Conservation (phyloP, 148 eudicot genomes). For the Silene uniflora region DNA sequence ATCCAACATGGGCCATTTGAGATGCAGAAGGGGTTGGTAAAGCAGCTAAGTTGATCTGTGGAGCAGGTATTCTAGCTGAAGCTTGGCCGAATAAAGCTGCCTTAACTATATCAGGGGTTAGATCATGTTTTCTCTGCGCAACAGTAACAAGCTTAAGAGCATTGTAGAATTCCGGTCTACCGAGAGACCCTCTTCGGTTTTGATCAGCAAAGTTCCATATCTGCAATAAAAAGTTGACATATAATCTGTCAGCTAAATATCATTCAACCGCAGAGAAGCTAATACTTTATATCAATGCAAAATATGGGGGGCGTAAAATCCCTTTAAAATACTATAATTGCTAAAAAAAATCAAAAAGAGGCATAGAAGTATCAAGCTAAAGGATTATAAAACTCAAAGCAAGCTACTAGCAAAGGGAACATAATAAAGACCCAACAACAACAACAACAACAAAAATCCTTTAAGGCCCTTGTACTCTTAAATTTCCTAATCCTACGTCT, state of each 20-base stretch:
- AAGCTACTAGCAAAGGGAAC: neutral
- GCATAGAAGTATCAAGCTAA: neutral
- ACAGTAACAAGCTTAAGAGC: slow-evolving; percentile 96
- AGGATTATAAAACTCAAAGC: neutral
- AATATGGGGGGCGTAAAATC: neutral
- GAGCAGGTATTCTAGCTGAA: slow-evolving; percentile 87
- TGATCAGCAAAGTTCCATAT: slow-evolving; percentile 93
- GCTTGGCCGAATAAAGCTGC: slow-evolving; percentile 82
- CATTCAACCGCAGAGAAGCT: neutral
- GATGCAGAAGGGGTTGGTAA: slow-evolving; percentile 31
- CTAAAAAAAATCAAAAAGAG: neutral
- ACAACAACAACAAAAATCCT: too few species aligned
- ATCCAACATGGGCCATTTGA: slow-evolving; percentile 30
- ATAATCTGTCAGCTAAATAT: slow-evolving; percentile 5
- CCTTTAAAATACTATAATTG: neutral
- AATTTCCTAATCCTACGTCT: neutral
- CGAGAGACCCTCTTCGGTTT: slow-evolving; percentile 68
- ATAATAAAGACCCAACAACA: too few species aligned
- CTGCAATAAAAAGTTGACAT: slow-evolving; percentile 33
- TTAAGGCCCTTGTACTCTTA: neutral
- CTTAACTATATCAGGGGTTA: slow-evolving; percentile 80
- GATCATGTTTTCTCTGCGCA: slow-evolving; percentile 79
- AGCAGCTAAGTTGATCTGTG: slow-evolving; percentile 60
- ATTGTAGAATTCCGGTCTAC: slow-evolving; percentile 86
- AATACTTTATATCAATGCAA: slow-evolving; percentile 1